Evolutionary conservation across 345 rosid species (phyloP).

Genomic region (Eucalyptus paniculata): DNA sequence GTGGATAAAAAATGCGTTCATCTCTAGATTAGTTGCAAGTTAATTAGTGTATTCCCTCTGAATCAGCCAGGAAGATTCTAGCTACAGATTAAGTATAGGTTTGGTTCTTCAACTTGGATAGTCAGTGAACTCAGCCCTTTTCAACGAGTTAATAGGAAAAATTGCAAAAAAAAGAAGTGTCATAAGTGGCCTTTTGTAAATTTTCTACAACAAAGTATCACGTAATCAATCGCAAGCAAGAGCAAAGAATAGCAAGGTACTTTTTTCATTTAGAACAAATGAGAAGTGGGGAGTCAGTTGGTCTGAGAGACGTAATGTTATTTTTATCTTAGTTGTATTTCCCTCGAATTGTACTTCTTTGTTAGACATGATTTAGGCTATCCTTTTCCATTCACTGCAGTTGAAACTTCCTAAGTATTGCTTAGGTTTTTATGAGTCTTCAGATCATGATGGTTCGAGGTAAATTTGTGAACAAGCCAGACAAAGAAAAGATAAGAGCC

Average conservation of each 20-base stretch:
- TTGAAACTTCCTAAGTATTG: too few species aligned
- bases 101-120: not conserved
- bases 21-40: not conserved
- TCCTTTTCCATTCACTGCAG: too few species aligned
- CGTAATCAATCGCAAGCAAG: not conserved
- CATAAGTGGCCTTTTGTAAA: not conserved
- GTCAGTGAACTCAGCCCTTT: not conserved
- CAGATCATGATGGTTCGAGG: too few species aligned
- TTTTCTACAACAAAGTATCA: not conserved
- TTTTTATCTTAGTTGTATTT: not conserved
- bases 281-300: not conserved
- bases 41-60: not conserved
- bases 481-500: not conserved
- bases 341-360: not conserved
- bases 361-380: too few species aligned
- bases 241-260: not conserved
- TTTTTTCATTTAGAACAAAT: not conserved
- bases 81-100: not conserved
- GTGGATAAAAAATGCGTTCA: not conserved
- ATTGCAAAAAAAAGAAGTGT: not conserved
- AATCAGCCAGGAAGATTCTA: not conserved
- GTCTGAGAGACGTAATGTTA: not conserved
- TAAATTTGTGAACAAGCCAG: too few species aligned
- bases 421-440: too few species aligned
- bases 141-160: not conserved